Conservation (phyloP, 805 yeast species). For the Metschnikowia orientalis region DNA sequence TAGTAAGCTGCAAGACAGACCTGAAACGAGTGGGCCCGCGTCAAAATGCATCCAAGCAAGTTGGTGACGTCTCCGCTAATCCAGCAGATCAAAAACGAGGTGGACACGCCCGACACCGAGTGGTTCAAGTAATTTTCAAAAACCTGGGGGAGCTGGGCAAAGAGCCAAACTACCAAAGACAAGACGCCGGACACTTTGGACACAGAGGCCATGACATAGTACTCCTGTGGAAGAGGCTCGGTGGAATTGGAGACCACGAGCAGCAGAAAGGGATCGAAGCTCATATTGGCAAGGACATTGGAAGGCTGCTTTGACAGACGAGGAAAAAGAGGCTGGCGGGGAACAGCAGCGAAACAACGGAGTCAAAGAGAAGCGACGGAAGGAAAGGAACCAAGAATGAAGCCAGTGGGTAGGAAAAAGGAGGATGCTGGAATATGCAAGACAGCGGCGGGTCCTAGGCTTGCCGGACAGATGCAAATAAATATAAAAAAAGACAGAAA, state of each 20-base stretch:
- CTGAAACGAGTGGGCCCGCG: slow-evolving; percentile 80
- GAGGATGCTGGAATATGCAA: slow-evolving; percentile 1
- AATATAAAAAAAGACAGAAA: no score
- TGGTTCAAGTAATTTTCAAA: slow-evolving; percentile 28
- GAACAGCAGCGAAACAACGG: neutral
- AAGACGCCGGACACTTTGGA: slow-evolving; percentile 19
- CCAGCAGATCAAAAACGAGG: slow-evolving; percentile 31
- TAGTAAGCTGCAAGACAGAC: slow-evolving; percentile 68
- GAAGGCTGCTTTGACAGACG: neutral
- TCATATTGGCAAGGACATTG: slow-evolving; percentile 6
- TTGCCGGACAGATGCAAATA: no score
- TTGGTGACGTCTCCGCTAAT: slow-evolving; percentile 43
- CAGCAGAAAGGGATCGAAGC: slow-evolving; percentile 3
- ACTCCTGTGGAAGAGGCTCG: slow-evolving; percentile 13
- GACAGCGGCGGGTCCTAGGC: neutral
- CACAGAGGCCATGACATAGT: slow-evolving; percentile 9
- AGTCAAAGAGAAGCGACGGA: neutral
- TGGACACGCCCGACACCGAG: slow-evolving; percentile 33
- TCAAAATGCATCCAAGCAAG: slow-evolving; percentile 66
- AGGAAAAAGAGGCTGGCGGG: neutral
- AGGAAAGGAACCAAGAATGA: no score
- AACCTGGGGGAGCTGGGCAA: slow-evolving; percentile 29
- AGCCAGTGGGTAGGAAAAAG: no score
- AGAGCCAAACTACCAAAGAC: slow-evolving; percentile 24
- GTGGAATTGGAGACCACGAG: slow-evolving; percentile 7